Percentiles rank a stretch among this genome's conserved stretches.
Evolutionary conservation across 495 filamentous ascomycete genomes (phyloP).

Genomic region (Jackrogersella multiformis): DNA sequence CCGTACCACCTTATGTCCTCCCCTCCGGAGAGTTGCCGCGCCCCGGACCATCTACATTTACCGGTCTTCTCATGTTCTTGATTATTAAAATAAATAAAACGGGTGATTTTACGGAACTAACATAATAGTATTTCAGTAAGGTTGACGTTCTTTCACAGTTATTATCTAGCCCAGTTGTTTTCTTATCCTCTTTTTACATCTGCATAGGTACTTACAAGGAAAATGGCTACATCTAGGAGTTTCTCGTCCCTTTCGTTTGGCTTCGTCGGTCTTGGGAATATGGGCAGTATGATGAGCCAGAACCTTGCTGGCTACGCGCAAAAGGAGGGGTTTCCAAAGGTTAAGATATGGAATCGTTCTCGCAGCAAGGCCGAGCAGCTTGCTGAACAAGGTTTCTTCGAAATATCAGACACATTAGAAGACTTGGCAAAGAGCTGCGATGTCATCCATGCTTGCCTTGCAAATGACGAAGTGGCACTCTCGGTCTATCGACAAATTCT

Average conservation of each 20-base stretch:
- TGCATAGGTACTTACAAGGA: not conserved
- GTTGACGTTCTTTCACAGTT: not conserved
- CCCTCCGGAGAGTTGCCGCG: not conserved
- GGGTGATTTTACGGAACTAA: not conserved
- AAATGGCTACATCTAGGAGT: not conserved
- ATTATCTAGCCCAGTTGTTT: not conserved
- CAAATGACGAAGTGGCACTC: conserved; percentile 6
- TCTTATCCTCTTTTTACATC: not conserved
- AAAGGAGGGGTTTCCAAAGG: conserved; percentile 12
- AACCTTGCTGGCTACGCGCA: conserved; percentile 15
- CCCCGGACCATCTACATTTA: not conserved
- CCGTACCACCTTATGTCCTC: not conserved
- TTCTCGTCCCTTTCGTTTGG: not conserved
- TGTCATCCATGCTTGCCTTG: conserved; percentile 10
- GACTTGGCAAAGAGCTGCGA: not conserved
- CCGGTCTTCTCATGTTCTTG: not conserved
- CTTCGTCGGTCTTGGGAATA: conserved; percentile 21
- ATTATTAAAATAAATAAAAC: not conserved
- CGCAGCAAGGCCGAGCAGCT: conserved; percentile 14
- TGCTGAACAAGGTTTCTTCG: not conserved
- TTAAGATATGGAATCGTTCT: conserved; percentile 24
- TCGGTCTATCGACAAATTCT: conserved; percentile 6
- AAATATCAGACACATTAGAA: conserved; percentile 6
- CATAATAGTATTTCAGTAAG: not conserved
- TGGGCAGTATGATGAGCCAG: conserved; percentile 16